A percentile compares a stretch with the other conserved stretches of the same genome.
phyloP scores from a whole-genome alignment of 2,329 filamentous ascomycete genomes.

The Penicillium sp. region DNA sequence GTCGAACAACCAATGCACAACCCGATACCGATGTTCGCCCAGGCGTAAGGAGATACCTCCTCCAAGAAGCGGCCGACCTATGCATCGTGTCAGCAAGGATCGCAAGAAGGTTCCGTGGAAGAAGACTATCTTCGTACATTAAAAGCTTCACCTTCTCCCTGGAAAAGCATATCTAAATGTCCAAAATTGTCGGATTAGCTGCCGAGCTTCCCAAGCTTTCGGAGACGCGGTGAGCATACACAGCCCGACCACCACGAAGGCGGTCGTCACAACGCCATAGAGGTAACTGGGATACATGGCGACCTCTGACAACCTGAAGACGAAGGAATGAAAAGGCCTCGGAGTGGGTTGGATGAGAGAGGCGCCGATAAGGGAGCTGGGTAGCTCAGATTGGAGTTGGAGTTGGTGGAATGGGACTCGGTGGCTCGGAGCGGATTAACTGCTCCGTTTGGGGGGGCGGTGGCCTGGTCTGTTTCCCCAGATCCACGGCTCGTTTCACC shows the following conservation, averaged over 20 bases:
- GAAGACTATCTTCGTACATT: slow-evolving; percentile 63
- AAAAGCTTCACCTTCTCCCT: slow-evolving; percentile 92
- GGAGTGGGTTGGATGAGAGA: slow-evolving; percentile 10
- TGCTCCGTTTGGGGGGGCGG: slow-evolving; percentile 21
- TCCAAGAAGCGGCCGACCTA: slow-evolving; percentile 93
- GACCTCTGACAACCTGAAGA: slow-evolving; percentile 29
- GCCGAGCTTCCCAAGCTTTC: slow-evolving; percentile 10
- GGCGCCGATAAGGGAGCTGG: slow-evolving; percentile 22
- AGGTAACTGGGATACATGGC: slow-evolving; percentile 74
- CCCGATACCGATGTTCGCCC: slow-evolving; percentile 86
- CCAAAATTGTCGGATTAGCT: slow-evolving; percentile 22
- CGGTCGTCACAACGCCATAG: slow-evolving; percentile 66
- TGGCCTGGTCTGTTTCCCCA: slow-evolving; percentile 28
- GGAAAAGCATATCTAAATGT: slow-evolving; percentile 90
- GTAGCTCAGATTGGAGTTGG: slow-evolving; percentile 18
- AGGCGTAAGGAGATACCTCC: slow-evolving; percentile 89
- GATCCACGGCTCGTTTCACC: slow-evolving; percentile 26
- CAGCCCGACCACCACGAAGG: slow-evolving; percentile 72
- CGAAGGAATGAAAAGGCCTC: slow-evolving; percentile 24
- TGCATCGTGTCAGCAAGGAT: slow-evolving; percentile 21
- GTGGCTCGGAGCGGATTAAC: slow-evolving; percentile 37
- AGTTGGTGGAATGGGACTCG: slow-evolving; percentile 22
- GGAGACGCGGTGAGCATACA: slow-evolving; percentile 59
- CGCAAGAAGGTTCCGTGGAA: background rate
- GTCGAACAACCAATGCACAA: slow-evolving; percentile 96